phyloP scores from a whole-genome alignment of 129 eudicot genomes.

The Scalesia atractyloides region DNA sequence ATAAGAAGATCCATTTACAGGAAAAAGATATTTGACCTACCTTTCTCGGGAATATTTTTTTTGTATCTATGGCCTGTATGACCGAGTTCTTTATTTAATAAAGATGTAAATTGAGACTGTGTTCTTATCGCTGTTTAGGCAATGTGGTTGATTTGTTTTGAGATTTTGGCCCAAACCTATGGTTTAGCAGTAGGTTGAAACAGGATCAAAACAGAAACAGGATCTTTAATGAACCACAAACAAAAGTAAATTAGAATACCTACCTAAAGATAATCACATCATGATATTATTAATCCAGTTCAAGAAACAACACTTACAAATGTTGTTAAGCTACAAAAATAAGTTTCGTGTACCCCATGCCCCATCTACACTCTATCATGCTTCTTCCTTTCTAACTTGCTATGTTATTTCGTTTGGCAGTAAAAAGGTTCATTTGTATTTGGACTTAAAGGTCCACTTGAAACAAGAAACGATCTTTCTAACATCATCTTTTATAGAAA shows the following conservation, averaged over 20 bases:
- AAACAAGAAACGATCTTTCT: constrained; percentile 44
- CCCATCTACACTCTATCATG: constrained; percentile 4
- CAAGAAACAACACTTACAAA: not conserved
- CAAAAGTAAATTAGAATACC: not conserved
- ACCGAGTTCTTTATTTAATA: constrained; percentile 32
- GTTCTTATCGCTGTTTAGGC: constrained; percentile 2
- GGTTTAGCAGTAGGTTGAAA: not conserved
- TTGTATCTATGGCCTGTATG: constrained; percentile 30
- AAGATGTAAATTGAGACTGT: constrained; percentile 31
- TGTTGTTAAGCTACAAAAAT: constrained; percentile 21
- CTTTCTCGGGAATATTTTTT: constrained; percentile 12
- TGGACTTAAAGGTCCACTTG: constrained; percentile 42
- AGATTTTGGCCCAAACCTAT: not conserved
- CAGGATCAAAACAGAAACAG: not conserved
- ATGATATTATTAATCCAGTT: constrained; percentile 3
- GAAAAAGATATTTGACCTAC: constrained; percentile 23
- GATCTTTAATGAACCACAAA: constrained; percentile 1
- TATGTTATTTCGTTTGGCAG: constrained; percentile 16
- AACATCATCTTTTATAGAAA: constrained; percentile 49
- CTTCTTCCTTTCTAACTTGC: constrained; percentile 19
- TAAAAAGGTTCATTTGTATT: constrained; percentile 39
- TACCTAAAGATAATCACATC: constrained; percentile 9
- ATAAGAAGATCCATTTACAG: constrained; percentile 29
- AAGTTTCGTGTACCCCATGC: not conserved
- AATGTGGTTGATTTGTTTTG: not conserved